A percentile compares a stretch with the other conserved stretches of the same genome.
phyloP scores from a whole-genome alignment of 441 rosid genomes.

The Brassica hybrid region DNA sequence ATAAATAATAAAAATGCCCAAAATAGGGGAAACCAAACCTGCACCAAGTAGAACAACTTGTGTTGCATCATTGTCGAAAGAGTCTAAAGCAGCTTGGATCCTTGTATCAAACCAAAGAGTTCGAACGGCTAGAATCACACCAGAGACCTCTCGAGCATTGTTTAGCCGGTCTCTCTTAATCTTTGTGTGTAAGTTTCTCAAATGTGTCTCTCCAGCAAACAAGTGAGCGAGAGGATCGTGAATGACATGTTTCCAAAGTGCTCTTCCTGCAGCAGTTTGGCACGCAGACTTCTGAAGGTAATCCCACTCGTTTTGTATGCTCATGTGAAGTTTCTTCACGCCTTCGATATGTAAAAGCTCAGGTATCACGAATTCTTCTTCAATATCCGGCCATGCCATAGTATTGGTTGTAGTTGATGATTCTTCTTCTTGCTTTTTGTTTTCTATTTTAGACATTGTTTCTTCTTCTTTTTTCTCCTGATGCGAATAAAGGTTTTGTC shows the following conservation, averaged over 20 bases:
- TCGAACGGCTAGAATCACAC: constrained; percentile 85
- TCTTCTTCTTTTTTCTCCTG: constrained; percentile 27
- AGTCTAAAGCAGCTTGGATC: constrained; percentile 72
- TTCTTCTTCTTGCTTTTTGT: constrained; percentile 35
- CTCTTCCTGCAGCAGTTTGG: constrained; percentile 93
- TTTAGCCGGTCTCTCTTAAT: constrained; percentile 65
- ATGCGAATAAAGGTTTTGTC: constrained; percentile 40
- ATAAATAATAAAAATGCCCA: background rate
- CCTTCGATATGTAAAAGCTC: constrained; percentile 45
- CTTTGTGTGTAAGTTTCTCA: constrained; percentile 73
- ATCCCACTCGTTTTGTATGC: constrained; percentile 74
- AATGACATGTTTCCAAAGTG: constrained; percentile 82
- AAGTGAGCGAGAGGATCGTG: constrained; percentile 78
- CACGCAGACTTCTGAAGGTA: constrained; percentile 70
- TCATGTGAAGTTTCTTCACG: constrained; percentile 64
- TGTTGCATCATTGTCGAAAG: constrained; percentile 52
- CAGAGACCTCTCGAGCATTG: constrained; percentile 79
- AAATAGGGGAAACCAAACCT: constrained; percentile 55
- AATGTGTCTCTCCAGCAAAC: constrained; percentile 82
- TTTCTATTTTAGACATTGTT: constrained; percentile 58
- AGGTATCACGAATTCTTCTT: constrained; percentile 68
- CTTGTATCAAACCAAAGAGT: constrained; percentile 91
- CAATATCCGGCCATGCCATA: constrained; percentile 54
- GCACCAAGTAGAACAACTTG: constrained; percentile 95
- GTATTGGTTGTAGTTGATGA: background rate